Base-by-base conservation (phyloP, 2,329 filamentous ascomycete genomes). In the Claviceps pazoutovae region DNA sequence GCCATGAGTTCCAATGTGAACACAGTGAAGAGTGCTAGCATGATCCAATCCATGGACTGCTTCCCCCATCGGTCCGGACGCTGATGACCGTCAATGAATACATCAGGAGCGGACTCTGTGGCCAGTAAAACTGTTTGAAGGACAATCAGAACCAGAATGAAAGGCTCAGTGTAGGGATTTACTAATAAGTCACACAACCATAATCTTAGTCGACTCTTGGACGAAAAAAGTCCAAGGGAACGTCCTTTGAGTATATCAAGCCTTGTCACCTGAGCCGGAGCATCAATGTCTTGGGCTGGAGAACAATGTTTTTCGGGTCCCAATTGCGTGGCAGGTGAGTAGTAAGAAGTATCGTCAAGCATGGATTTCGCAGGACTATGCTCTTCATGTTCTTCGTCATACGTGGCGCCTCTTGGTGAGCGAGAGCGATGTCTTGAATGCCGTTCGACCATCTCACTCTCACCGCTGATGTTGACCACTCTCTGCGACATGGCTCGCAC, bases 401-500 rank as follows among this genome's bases (percentile, higher is more conserved):
- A 67, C 16, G 63, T 60, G 7, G 68, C 76, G 57, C 57, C 68
- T 53, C 75, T 73, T 30, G 78, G 71, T 59, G 71, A 82, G 58
- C 64, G 79, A 65, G 70, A 84, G 65, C 71, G 83, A 72, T 72
- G 71, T 47, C 80, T 75, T 43, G 82, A 75, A 49, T 79, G 82
- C 56, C 85, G 82, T 64, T 95, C 88, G 16, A 90, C 74, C 19
- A 87, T 71, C 59, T 96, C 88, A 4, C 84, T 84, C 61, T 97
- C 93, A 63, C 95, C 95, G 68, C 89, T 95, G 60, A 98, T 79
- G 63, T 97, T 97, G 62, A 98, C 93, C 52, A 98, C 90, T 72
- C 93, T 88, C 70, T 96, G 90, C 36, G 94, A 97, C 82, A 98
- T 95, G 55, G 81, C 81, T 57, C 85, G 79, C 67, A 90, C 80